Percentiles rank a stretch among this genome's conserved stretches.
Evolutionary conservation across 352 stramenopile genomes (phyloP).

Genomic region (Phytophthora cactorum): DNA sequence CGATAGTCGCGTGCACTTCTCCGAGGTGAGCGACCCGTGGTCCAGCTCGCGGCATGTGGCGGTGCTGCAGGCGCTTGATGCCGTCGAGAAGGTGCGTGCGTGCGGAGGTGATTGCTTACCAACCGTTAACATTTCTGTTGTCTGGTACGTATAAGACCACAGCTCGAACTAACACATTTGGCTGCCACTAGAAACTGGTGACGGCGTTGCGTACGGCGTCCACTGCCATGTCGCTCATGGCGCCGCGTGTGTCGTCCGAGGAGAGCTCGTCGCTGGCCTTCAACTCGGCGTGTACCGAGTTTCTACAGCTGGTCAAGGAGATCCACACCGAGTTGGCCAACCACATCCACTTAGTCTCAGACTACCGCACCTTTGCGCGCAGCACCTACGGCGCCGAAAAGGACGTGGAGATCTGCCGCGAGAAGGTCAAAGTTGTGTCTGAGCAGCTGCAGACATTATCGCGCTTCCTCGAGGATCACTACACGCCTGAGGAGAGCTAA

Average conservation of each 20-base stretch:
- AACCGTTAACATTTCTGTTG: slow-evolving; percentile 7
- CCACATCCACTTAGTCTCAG: slow-evolving; percentile 86
- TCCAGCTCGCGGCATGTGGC: slow-evolving; percentile 73
- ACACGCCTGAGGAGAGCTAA: slow-evolving; percentile 65
- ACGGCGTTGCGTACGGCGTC: slow-evolving; percentile 70
- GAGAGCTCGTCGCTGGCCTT: slow-evolving; percentile 78
- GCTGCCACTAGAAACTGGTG: slow-evolving; percentile 74
- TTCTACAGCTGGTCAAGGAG: slow-evolving; percentile 87
- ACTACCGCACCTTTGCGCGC: slow-evolving; percentile 85
- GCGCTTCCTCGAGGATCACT: slow-evolving; percentile 80
- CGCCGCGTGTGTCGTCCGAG: slow-evolving; percentile 64
- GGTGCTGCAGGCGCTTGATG: slow-evolving; percentile 78
- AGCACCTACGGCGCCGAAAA: slow-evolving; percentile 88
- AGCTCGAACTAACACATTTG: slow-evolving; percentile 10
- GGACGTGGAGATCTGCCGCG: slow-evolving; percentile 73
- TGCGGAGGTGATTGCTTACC: neutral
- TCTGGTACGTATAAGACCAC: neutral
- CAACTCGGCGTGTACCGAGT: slow-evolving; percentile 80
- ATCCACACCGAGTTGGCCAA: slow-evolving; percentile 84
- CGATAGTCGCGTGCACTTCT: slow-evolving; percentile 84
- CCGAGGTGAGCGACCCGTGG: slow-evolving; percentile 70
- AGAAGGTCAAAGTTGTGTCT: slow-evolving; percentile 82
- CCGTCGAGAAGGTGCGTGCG: slow-evolving; percentile 70
- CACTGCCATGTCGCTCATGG: slow-evolving; percentile 71
- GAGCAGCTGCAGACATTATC: slow-evolving; percentile 81